phyloP scores from a whole-genome alignment of 2,329 filamentous ascomycete genomes.

The Fusarium continuum region DNA sequence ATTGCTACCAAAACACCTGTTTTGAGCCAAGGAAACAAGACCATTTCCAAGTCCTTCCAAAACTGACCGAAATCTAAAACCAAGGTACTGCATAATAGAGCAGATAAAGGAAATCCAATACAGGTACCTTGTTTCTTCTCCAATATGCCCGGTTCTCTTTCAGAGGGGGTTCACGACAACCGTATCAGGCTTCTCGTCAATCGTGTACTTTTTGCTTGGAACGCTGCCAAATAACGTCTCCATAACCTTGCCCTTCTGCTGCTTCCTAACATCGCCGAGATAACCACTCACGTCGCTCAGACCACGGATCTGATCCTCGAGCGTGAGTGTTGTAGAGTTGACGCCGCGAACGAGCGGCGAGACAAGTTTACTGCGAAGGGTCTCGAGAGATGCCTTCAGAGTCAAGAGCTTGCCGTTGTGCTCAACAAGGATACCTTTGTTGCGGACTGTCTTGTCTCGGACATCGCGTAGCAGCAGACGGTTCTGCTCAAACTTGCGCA shows the following conservation, averaged over 20 bases:
- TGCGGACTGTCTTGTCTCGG: conserved; percentile 82
- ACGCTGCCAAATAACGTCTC: conserved; percentile 75
- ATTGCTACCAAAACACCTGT: conserved; percentile 8
- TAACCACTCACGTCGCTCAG: conserved; percentile 82
- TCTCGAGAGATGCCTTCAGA: conserved; percentile 87
- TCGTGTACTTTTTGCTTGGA: conserved; percentile 46
- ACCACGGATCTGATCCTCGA: conserved; percentile 87
- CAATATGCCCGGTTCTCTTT: not conserved
- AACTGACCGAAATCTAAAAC: not conserved
- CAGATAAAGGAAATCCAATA: not conserved
- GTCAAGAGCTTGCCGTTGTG: conserved; percentile 86
- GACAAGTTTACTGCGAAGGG: conserved; percentile 82
- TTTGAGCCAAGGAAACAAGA: not conserved
- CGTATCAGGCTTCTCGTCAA: conserved; percentile 44
- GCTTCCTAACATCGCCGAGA: conserved; percentile 76
- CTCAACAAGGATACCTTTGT: conserved; percentile 86
- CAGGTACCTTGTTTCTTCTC: not conserved
- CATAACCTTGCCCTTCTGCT: conserved; percentile 85
- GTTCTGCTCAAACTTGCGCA: conserved; percentile 95
- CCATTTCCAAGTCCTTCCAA: not conserved
- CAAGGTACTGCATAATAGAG: not conserved
- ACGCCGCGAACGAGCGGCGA: conserved; percentile 80
- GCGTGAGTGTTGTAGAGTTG: conserved; percentile 73
- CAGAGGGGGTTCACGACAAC: conserved; percentile 32
- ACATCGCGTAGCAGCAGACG: conserved; percentile 80